Base-by-base conservation (phyloP, 2,329 filamentous ascomycete species). In the Ascochyta viciae-villosae region DNA sequence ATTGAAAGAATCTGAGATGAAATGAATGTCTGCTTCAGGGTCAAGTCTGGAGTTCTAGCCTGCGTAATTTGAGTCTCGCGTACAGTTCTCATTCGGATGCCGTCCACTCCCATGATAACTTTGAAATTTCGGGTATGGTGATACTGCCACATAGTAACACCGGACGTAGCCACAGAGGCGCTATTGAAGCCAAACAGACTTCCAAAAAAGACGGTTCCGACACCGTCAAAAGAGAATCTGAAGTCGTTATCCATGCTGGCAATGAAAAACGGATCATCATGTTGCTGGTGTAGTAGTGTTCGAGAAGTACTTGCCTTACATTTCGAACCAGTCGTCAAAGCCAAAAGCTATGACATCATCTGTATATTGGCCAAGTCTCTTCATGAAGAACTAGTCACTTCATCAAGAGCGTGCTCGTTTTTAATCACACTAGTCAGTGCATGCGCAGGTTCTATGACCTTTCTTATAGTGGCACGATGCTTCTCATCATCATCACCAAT, bases 1-100 rank as follows among this genome's bases (percentile, higher is more conserved):
- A 76, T 73, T 1, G 59, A 64, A 3, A 73, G 60, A 8, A 75
- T 46, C 38, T 72, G 70, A 7, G 64, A 66, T 1, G 73, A 55
- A 6, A 75, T 60, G 54, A 76, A 73, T 7, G 62, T 54, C n/a
- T 65, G 52, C n/a, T 61, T 65, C 10, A 44, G 50, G 1, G 62
- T 65, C 15, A 38, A 50, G 12, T 58, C 58, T 6, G 52, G 33
- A 1, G 58, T 24, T 59, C 61, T 29, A 45, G 56, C 39, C 40
- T 58, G 51, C 41, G 63, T 48, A 26, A 29, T 34, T 34, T 54
- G n/a, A 35, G 61, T 52, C 66, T 61, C 58, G 52, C 60, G 52
- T 10, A 59, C 48, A 2, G 64, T 60, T 15, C 59, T 60, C 23
- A 57, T 62, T 35, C 52, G 50, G 16, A 66, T 58, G 1, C 58